phyloP scores from a whole-genome alignment of 2,329 filamentous ascomycete genomes.

The Calonectria naviculata region DNA sequence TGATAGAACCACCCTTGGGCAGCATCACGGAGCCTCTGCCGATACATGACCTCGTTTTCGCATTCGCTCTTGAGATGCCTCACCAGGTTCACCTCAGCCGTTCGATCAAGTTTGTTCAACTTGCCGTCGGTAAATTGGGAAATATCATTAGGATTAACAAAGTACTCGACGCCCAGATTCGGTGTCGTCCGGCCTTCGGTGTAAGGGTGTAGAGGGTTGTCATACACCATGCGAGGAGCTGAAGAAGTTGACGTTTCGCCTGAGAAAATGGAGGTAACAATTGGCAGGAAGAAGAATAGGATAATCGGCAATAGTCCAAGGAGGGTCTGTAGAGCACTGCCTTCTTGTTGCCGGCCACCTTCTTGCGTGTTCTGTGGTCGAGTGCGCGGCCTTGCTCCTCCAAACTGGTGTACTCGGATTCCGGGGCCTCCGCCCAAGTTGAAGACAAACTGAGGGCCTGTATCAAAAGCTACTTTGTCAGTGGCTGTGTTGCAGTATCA shows the following conservation, averaged over 20 bases:
- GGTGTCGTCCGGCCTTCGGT: slow-evolving; percentile 79
- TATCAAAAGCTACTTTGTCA: slow-evolving; percentile 69
- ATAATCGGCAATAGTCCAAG: slow-evolving; percentile 87
- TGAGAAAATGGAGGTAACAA: slow-evolving; percentile 84
- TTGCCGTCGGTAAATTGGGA: slow-evolving; percentile 75
- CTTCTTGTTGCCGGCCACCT: slow-evolving; percentile 55
- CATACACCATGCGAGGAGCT: slow-evolving; percentile 80
- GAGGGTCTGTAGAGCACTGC: slow-evolving; percentile 68
- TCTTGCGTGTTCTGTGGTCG: slow-evolving; percentile 75
- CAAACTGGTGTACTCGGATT: slow-evolving; percentile 95
- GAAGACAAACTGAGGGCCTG: slow-evolving; percentile 91
- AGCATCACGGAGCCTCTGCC: slow-evolving; percentile 77
- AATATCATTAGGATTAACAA: slow-evolving; percentile 82
- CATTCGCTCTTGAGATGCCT: slow-evolving; percentile 76
- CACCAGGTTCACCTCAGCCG: slow-evolving; percentile 80
- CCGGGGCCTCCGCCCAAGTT: slow-evolving; percentile 93
- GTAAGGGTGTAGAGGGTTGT: slow-evolving; percentile 75
- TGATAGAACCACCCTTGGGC: slow-evolving; percentile 90
- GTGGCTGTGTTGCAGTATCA: slow-evolving; percentile 13
- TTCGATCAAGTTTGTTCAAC: slow-evolving; percentile 79
- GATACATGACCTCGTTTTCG: slow-evolving; percentile 75
- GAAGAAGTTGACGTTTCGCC: slow-evolving; percentile 54
- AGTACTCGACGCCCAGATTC: slow-evolving; percentile 83
- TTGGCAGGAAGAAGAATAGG: slow-evolving; percentile 86
- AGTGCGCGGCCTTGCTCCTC: slow-evolving; percentile 79